Evolutionary conservation across 179 eudicot species (phyloP).

Genomic region (Spergularia azorica): DNA sequence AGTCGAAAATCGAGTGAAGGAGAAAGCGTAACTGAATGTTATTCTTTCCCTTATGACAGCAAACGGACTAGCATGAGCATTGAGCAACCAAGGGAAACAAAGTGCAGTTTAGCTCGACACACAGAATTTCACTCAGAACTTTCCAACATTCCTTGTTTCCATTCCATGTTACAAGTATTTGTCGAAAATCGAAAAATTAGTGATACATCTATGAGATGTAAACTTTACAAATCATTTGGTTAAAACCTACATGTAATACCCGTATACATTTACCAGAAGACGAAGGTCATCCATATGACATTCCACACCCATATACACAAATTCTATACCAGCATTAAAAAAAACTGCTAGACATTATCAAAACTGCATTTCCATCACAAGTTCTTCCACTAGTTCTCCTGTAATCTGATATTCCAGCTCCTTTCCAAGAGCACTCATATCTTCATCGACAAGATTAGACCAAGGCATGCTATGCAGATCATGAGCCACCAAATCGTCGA

Average conservation of each 20-base stretch:
- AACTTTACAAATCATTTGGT: constrained; percentile 29
- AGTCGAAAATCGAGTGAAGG: too few relatives aligned
- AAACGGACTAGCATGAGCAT: too few relatives aligned
- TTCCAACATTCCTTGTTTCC: constrained; percentile 13
- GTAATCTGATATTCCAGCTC: constrained; percentile 61
- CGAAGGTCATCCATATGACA: constrained; percentile 14
- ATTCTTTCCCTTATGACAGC: too few relatives aligned
- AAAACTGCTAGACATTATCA: constrained; percentile 26
- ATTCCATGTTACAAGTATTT: constrained; percentile 8
- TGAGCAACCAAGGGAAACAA: too few relatives aligned
- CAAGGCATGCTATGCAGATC: constrained; percentile 60
- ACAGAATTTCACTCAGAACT: constrained; percentile 14
- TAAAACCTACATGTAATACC: constrained; percentile 16
- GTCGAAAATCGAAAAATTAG: constrained; percentile 14
- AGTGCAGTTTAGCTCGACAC: too few relatives aligned
- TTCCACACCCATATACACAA: constrained; percentile 25
- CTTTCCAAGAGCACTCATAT: constrained; percentile 52
- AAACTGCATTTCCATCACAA: constrained; percentile 48
- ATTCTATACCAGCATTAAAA: constrained; percentile 20
- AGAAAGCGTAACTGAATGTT: too few relatives aligned
- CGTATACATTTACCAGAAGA: constrained; percentile 20
- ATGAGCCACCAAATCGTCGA: constrained; percentile 59
- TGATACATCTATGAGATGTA: constrained; percentile 18
- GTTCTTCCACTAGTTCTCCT: constrained; percentile 63
- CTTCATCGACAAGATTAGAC: constrained; percentile 56